Conservation (phyloP, 306 rosid species). For the Acmispon strigosus region DNA sequence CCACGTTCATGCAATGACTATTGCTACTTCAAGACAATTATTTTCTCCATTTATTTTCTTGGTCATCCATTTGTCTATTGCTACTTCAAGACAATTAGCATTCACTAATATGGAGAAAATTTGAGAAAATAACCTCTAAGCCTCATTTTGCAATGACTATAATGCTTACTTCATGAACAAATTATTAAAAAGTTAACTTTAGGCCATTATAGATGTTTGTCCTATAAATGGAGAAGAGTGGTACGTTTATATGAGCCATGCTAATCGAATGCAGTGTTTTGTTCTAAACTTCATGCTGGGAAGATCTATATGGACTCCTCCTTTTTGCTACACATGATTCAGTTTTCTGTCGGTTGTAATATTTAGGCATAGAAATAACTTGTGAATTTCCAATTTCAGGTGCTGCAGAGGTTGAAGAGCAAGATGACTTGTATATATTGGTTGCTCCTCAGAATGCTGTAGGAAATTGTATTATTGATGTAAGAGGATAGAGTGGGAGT, state of each 20-base stretch:
- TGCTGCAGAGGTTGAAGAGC: slow-evolving; percentile 77
- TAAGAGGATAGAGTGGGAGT: slow-evolving; percentile 33
- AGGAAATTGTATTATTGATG: slow-evolving; percentile 93
- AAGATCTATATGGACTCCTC: neutral
- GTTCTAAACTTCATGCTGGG: neutral
- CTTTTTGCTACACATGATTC: neutral
- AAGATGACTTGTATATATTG: slow-evolving; percentile 82
- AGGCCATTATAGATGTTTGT: neutral
- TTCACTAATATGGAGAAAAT: neutral
- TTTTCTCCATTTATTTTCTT: slow-evolving; percentile 7
- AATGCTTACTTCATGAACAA: neutral
- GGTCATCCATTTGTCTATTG: neutral
- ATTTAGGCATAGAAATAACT: neutral
- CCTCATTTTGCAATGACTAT: neutral
- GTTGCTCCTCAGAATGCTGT: slow-evolving; percentile 99
- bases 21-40: too few species aligned
- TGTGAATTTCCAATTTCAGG: slow-evolving; percentile 49
- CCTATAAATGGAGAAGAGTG: neutral
- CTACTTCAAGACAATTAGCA: neutral
- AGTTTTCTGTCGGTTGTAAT: slow-evolving; percentile 8
- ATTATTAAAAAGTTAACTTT: neutral
- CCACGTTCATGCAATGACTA: slow-evolving; percentile 6
- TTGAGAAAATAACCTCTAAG: neutral
- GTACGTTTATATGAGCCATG: neutral
- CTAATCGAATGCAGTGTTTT: neutral